A percentile compares a stretch with the other conserved stretches of the same genome.
Evolutionary conservation across 1,139 yeast species (phyloP).

Genomic region (Blastobotrys capitulatus): DNA sequence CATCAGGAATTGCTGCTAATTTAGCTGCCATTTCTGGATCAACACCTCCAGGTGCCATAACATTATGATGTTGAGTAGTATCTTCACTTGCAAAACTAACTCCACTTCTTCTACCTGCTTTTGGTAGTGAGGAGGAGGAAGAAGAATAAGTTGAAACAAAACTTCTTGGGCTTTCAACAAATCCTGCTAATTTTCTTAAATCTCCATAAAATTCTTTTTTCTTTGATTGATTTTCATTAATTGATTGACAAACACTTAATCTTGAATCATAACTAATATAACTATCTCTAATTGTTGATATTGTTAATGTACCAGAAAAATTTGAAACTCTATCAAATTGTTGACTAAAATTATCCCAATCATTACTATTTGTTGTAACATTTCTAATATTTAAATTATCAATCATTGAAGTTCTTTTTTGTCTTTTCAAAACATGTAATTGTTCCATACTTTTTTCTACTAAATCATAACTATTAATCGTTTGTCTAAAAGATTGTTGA

Average conservation of each 20-base stretch:
- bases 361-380: background rate
- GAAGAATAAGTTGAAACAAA: background rate
- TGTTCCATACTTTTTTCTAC: background rate
- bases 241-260: slow-evolving; percentile 2
- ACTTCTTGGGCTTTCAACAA: background rate
- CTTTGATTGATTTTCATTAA: background rate
- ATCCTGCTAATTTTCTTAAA: slow-evolving; percentile 9
- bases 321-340: slow-evolving; percentile 10
- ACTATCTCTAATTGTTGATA: background rate
- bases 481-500: background rate
- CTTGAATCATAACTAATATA: slow-evolving; percentile 21
- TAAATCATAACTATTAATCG: background rate
- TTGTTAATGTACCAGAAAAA: slow-evolving; percentile 6
- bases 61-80: background rate
- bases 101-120: no score
- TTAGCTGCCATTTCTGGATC: slow-evolving; percentile 25
- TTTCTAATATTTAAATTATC: slow-evolving; percentile 9
- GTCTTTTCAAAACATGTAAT: background rate
- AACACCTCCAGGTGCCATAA: slow-evolving; percentile 18
- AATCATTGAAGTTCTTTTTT: slow-evolving; percentile 8
- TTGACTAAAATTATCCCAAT: background rate
- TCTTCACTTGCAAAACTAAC: background rate
- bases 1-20: slow-evolving; percentile 57
- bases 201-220: slow-evolving; percentile 6
- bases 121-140: no score